Base-by-base conservation (phyloP, 768 basidiomycete genomes). In the Hygrophoropsis aurantiaca region DNA sequence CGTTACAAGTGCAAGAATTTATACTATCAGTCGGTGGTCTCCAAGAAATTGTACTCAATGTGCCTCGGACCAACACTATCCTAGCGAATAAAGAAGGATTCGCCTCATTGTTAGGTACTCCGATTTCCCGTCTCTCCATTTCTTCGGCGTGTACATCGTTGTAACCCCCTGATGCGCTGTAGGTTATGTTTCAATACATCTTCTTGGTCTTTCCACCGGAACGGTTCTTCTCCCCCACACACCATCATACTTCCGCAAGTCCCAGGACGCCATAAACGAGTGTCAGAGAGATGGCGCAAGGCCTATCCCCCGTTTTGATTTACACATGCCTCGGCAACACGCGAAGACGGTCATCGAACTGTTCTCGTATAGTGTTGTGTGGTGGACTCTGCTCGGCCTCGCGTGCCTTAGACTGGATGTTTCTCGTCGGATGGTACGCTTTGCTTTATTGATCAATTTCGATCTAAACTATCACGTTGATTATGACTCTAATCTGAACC, bases 31-130 rank as follows among this genome's bases (percentile, higher is more conserved):
- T 60, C 8, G 67, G 74, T 6, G 74, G 78, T 1, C 64, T 94
- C 5, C 77, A 85, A 57, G 39, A 67, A 0, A 92, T 83, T 67
- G 78, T 90, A 4, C 72, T 95, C 21, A 60, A 78, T 1, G 78
- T 81, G 0, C 78, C 82, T 3, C 81, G 95, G 7, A 70, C 66
- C 9, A 74, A 75, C 26, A 39, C 94, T 3, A 54, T 97, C 26
- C 82, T 79, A 26, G 77, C 81, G 16, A 98, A 99, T 72, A 97
- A 97, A 60, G 97, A 99, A 64, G 97, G 97, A 0, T 59, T 99
- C 18, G 74, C 87, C 25, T 93, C 90, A 1, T 73, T 95, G 16
- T 65, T 80, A 45, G 91, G 89, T 86, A 45, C 47, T 21, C 9
- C 13, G 20, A 18, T 10, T 32, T 19, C 13, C 18, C 33, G 10